Percentiles rank a stretch among this genome's conserved stretches.
phyloP scores from a whole-genome alignment of 352 stramenopile genomes.

The Phytopythium ostracodes region DNA sequence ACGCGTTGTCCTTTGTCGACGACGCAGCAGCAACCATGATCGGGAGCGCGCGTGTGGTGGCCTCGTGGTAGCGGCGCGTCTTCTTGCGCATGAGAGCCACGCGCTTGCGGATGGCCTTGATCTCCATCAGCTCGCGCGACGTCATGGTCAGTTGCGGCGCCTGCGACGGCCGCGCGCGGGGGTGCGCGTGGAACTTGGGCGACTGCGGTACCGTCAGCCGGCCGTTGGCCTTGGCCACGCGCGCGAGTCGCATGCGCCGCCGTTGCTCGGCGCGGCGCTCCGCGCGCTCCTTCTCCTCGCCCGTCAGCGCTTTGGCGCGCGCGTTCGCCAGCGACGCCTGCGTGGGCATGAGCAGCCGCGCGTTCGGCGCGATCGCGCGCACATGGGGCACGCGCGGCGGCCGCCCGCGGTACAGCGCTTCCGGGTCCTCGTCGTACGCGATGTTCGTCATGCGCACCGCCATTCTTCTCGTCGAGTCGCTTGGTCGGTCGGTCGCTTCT shows the following conservation, averaged over 20 bases:
- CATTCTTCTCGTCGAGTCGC: neutral
- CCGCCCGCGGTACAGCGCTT: slow-evolving; percentile 41
- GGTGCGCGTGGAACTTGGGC: slow-evolving; percentile 49
- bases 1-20: slow-evolving; percentile 30
- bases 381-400: slow-evolving; percentile 45
- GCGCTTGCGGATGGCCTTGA: slow-evolving; percentile 59
- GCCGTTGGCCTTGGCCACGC: slow-evolving; percentile 48
- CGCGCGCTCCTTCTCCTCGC: slow-evolving; percentile 36
- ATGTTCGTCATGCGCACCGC: slow-evolving; percentile 17
- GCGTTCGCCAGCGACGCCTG: slow-evolving; percentile 44
- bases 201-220: slow-evolving; percentile 65
- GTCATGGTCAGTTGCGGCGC: slow-evolving; percentile 49
- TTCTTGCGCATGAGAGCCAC: slow-evolving; percentile 50
- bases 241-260: slow-evolving; percentile 25
- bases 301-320: slow-evolving; percentile 35
- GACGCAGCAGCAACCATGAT: slow-evolving; percentile 8
- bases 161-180: slow-evolving; percentile 21
- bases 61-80: slow-evolving; percentile 63
- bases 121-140: slow-evolving; percentile 72
- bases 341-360: slow-evolving; percentile 58
- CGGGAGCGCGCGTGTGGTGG: slow-evolving; percentile 34
- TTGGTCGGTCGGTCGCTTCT: neutral
- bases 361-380: slow-evolving; percentile 48
- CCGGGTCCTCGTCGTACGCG: slow-evolving; percentile 31
- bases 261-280: slow-evolving; percentile 29